phyloP scores from a whole-genome alignment of 1,139 yeast genomes.

The Suhomyces yuchorum region DNA sequence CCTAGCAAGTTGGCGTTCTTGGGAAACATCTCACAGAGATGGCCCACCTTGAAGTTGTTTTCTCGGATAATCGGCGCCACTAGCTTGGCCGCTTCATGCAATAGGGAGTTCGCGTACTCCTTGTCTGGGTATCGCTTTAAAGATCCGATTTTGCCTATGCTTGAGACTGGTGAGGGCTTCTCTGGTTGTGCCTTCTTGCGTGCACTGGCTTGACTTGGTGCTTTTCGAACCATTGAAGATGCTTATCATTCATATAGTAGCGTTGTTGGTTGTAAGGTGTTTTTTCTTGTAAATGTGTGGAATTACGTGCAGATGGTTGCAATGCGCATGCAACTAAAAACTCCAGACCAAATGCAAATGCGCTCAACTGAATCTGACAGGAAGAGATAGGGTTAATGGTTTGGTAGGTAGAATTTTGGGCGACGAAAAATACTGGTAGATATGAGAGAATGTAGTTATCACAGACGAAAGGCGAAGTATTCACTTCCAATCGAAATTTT shows the following conservation, averaged over 20 bases:
- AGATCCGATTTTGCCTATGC: conserved; percentile 56
- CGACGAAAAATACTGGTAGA: no score
- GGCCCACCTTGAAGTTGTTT: conserved; percentile 64
- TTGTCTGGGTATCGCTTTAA: conserved; percentile 54
- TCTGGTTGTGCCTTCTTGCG: conserved; percentile 7
- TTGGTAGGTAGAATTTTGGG: no score
- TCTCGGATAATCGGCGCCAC: conserved; percentile 79
- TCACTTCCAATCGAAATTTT: no score
- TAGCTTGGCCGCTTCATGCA: conserved; percentile 60
- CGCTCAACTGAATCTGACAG: no score
- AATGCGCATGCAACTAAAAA: not conserved
- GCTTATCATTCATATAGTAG: not conserved
- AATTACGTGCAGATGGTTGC: not conserved
- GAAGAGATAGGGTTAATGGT: no score
- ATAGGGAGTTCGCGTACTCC: conserved; percentile 57
- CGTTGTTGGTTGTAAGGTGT: not conserved
- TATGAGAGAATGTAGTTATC: no score
- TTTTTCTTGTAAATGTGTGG: not conserved
- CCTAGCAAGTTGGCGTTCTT: conserved; percentile 68
- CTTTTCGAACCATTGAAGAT: conserved; percentile 12
- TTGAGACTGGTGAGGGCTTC: conserved; percentile 48
- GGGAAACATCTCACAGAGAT: conserved; percentile 86
- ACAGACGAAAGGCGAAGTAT: no score
- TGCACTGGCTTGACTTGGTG: conserved; percentile 3
- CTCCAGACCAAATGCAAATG: not conserved